Base-by-base conservation (phyloP, 176 grass and related monocot genomes). In the Poa annua region DNA sequence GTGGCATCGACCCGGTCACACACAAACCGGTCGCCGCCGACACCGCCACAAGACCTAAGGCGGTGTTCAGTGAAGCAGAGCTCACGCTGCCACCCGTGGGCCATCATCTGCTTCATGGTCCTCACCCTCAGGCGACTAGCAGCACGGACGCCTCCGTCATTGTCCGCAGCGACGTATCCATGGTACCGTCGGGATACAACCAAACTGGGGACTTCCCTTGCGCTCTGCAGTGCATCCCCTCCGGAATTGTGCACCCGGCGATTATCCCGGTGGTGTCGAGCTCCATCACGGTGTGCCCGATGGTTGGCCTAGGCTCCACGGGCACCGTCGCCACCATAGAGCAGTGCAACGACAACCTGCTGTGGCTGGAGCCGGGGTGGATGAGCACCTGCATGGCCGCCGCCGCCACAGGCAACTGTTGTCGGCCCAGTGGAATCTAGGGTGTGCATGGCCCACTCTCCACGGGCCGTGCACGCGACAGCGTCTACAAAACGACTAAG, bases 1-100 rank as follows among this genome's bases (percentile, higher is more conserved):
- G 86, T 55, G 92, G 92, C 80, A 91, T 94, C 75, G 92, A 94
- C 76, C 89, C 89, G 11, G 79, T 25, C 65, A 91, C 92, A 3
- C 92, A 94, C 86, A 81, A 89, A 33, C 92, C 86, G 12, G 47
- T 86, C 74, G 0, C 13, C 6, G 7, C 10, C 19, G 5, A 42
- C 8, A 52, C 62, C 0, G 21, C 63, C 24, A 29, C 16, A 24
- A 33, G 19, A 49, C 71, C 75, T 66, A 80, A 32, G 35, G 81
- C 85, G 21, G 76, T 81, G 77, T 89, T 81, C 62, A 44, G 51
- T 20, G 82, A 89, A 22, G 77, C 69, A 15, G 87, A 80, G 55
- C 55, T 82, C 53, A 82, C 65, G 83, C 83, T 82, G 14, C 55
- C 83, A 21, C 85, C 83, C 35, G 14, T 21, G 35, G 35, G n/a